phyloP scores from a whole-genome alignment of 306 rosid genomes.

The Corylus americana region DNA sequence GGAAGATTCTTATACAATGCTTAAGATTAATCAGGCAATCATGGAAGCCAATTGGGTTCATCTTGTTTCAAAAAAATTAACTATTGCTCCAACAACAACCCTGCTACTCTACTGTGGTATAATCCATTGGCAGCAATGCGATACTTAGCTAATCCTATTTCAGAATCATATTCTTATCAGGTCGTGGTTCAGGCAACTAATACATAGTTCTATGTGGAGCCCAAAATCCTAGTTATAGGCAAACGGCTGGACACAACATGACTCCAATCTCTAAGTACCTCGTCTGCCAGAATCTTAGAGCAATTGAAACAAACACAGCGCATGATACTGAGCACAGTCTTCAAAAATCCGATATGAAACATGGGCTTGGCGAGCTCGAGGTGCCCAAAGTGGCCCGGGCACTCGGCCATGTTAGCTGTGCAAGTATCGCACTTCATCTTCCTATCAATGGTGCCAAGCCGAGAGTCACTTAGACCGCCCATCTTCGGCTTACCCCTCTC shows the following conservation, averaged over 20 bases:
- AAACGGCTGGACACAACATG: no score
- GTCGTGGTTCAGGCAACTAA: neutral
- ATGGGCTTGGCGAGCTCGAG: conserved; percentile 97
- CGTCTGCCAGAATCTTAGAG: conserved; percentile 83
- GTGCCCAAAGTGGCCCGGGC: conserved; percentile 96
- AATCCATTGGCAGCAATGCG: neutral
- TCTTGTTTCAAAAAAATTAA: neutral
- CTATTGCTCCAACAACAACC: neutral
- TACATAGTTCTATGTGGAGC: neutral
- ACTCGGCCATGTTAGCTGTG: conserved; percentile 94
- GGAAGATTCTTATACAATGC: neutral
- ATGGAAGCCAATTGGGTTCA: neutral
- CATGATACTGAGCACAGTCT: conserved; percentile 78
- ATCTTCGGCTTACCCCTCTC: conserved; percentile 88
- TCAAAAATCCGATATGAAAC: conserved; percentile 94
- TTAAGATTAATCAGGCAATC: neutral
- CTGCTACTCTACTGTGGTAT: neutral
- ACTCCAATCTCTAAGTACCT: conserved; percentile 46
- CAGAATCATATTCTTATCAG: neutral
- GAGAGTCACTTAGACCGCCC: conserved; percentile 86
- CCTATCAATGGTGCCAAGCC: conserved; percentile 91
- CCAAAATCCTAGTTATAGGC: neutral
- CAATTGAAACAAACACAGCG: conserved; percentile 96
- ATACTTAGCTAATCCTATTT: neutral
- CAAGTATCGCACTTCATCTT: conserved; percentile 97